phyloP scores from a whole-genome alignment of 306 rosid species.

The peach (Prunus persica) region DNA sequence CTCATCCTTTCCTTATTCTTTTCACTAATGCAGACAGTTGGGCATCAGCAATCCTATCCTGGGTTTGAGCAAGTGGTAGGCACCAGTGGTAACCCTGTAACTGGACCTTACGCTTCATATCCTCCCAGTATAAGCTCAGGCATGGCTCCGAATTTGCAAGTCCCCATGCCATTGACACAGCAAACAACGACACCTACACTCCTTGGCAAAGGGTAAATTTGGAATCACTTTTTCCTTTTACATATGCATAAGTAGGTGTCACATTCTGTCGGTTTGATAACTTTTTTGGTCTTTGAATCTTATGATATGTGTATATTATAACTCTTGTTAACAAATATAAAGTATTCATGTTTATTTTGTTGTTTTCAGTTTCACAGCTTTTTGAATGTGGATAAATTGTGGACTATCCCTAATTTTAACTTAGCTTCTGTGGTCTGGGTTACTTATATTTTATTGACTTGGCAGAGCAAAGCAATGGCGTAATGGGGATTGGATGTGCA shows the following conservation, averaged over 20 bases:
- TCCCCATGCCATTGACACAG: constrained; percentile 48
- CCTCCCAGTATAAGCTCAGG: constrained; percentile 39
- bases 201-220: constrained; percentile 82
- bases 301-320: neutral
- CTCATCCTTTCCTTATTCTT: constrained; percentile 1
- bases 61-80: constrained; percentile 55
- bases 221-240: constrained; percentile 18
- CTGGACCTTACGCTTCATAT: constrained; percentile 45
- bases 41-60: constrained; percentile 43
- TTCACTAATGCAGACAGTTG: constrained; percentile 48
- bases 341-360: neutral
- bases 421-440: neutral
- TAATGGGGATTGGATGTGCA: constrained; percentile 97
- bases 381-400: neutral
- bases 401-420: neutral
- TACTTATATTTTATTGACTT: constrained; percentile 21
- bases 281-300: neutral
- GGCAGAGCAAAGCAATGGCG: constrained; percentile 97
- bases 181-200: constrained; percentile 57
- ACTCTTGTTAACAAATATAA: too few relatives aligned
- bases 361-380: neutral
- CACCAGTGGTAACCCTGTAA: constrained; percentile 45
- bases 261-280: neutral
- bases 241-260: neutral
- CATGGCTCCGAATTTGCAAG: constrained; percentile 48